These are phyloP conservation scores for Leucaena leucocephala DNA, from an alignment of 306 rosid species.

Conservation along the genomic window DNA sequence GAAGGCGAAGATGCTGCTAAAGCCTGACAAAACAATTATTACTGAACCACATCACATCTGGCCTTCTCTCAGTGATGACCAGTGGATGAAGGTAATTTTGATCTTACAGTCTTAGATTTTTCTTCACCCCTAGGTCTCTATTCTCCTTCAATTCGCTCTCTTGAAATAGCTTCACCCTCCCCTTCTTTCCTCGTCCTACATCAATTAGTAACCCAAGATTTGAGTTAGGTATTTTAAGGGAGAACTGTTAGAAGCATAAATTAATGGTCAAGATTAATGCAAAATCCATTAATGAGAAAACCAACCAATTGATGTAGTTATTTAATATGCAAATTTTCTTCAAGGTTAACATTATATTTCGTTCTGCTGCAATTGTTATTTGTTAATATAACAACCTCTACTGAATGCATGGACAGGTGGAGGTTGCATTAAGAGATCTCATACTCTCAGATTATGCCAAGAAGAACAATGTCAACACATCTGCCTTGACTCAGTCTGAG, in stretches of 20 bases:
- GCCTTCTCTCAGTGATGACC: conserved; percentile 98
- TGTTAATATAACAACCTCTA: conserved; percentile 15
- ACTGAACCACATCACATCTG: conserved; percentile 99
- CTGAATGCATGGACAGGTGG: conserved; percentile 67
- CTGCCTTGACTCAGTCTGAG: conserved; percentile 95
- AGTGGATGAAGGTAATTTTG: conserved; percentile 93
- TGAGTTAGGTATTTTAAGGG: background rate
- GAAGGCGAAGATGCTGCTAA: conserved; percentile 96
- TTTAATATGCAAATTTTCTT: background rate
- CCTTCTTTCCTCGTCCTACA: background rate
- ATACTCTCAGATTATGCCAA: conserved; percentile 97
- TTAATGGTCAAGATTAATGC: background rate
- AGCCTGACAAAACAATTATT: conserved; percentile 91
- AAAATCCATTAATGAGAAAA: background rate
- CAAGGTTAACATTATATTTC: background rate
- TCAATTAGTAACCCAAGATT: background rate
- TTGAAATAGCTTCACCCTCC: background rate
- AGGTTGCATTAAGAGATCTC: conserved; percentile 98
- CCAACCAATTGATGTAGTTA: background rate
- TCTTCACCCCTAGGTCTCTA: background rate
- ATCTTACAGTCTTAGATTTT: background rate
- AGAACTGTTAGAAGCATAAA: background rate
- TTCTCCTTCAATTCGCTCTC: background rate
- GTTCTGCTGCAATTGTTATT: conserved; percentile 12
- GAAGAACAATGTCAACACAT: conserved; percentile 98